Percentiles rank a stretch among this genome's conserved stretches.
phyloP scores from a whole-genome alignment of 1,139 yeast species.

The Meyerozyma carpophila region DNA sequence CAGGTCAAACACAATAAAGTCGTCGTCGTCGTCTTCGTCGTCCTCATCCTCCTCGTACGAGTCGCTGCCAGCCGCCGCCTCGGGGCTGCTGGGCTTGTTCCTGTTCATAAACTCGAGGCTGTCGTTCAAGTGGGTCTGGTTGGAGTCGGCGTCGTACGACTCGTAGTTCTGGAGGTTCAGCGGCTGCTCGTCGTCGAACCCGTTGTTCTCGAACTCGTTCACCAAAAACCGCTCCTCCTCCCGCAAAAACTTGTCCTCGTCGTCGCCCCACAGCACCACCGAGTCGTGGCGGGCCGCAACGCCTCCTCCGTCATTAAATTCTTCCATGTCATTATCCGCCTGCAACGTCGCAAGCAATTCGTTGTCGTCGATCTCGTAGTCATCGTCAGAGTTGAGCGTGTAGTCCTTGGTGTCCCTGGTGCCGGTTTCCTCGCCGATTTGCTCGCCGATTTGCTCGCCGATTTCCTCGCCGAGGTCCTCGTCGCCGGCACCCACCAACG shows the following conservation, averaged over 20 bases:
- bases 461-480: not conserved
- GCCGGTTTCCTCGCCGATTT: not conserved
- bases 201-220: conserved; percentile 44
- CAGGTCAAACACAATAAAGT: conserved; percentile 14
- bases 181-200: conserved; percentile 35
- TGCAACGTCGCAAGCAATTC: conserved; percentile 64
- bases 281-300: conserved; percentile 29
- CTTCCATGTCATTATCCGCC: conserved; percentile 57
- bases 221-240: conserved; percentile 45
- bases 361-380: conserved; percentile 68
- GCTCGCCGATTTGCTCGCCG: not conserved
- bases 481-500: not conserved
- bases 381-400: conserved; percentile 53
- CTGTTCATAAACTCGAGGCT: not conserved
- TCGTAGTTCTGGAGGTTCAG: conserved; percentile 1
- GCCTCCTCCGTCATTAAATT: conserved; percentile 19
- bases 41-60: conserved; percentile 15
- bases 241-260: conserved; percentile 45
- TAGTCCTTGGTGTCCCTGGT: conserved; percentile 11
- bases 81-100: not conserved
- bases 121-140: not conserved
- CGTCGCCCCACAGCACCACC: conserved; percentile 39
- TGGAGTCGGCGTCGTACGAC: not conserved
- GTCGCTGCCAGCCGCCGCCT: not conserved
- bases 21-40: conserved; percentile 17